Evolutionary conservation across 2,329 filamentous ascomycete species (phyloP).

Genomic region (Amauroascus niger): DNA sequence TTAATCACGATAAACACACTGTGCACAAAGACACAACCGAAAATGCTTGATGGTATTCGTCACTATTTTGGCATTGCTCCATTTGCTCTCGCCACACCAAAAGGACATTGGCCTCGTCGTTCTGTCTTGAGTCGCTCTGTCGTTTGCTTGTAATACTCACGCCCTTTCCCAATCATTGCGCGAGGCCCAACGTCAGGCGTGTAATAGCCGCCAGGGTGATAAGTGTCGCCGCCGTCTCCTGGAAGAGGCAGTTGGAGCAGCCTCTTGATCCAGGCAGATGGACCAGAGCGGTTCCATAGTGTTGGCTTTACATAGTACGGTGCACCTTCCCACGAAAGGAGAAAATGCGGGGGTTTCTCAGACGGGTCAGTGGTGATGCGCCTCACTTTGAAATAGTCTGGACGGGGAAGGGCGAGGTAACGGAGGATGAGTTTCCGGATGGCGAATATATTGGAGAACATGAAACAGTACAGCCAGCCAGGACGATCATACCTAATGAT

Average conservation of each 20-base stretch:
- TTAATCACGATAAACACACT: not conserved
- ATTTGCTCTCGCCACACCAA: slow-evolving; percentile 21
- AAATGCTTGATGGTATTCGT: not conserved
- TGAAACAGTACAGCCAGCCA: slow-evolving; percentile 22
- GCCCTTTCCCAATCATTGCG: slow-evolving; percentile 44
- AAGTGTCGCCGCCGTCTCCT: slow-evolving; percentile 40
- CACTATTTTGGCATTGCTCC: not conserved
- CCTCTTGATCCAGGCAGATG: slow-evolving; percentile 43
- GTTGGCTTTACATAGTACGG: slow-evolving; percentile 57
- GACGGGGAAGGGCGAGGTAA: slow-evolving; percentile 52
- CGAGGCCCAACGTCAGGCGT: slow-evolving; percentile 53
- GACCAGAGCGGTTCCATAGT: slow-evolving; percentile 54
- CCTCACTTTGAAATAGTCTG: slow-evolving; percentile 30
- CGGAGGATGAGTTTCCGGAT: slow-evolving; percentile 49
- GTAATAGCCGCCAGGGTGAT: slow-evolving; percentile 41
- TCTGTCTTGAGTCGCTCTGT: slow-evolving; percentile 30
- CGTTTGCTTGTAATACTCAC: slow-evolving; percentile 39
- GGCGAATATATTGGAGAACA: slow-evolving; percentile 43
- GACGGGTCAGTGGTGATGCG: slow-evolving; percentile 42
- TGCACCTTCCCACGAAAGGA: slow-evolving; percentile 48
- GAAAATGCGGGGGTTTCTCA: slow-evolving; percentile 45
- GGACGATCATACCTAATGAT: slow-evolving; percentile 35
- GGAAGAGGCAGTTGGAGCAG: slow-evolving; percentile 40
- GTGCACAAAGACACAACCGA: not conserved
- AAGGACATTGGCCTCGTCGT: slow-evolving; percentile 43